Evolutionary conservation across 768 basidiomycete genomes (phyloP).

Genomic region (Steccherinum ochraceum): DNA sequence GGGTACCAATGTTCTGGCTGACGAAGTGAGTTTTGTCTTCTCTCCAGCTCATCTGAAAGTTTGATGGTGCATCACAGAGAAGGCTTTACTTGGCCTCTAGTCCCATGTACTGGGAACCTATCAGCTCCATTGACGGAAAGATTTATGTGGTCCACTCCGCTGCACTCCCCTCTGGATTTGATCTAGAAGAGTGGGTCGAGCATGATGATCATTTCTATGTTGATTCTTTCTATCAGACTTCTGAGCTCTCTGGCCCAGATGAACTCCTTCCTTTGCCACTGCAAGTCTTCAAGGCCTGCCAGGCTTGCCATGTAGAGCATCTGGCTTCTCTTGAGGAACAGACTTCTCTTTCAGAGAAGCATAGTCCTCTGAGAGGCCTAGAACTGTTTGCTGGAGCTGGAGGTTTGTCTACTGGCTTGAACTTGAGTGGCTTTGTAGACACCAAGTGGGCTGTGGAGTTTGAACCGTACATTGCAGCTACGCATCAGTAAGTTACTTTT

Average conservation of each 20-base stretch:
- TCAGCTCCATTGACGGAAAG: conserved; percentile 42
- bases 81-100: conserved; percentile 36
- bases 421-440: conserved; percentile 53
- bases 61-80: conserved; percentile 16
- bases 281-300: conserved; percentile 31
- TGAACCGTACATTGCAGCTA: conserved; percentile 54
- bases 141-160: conserved; percentile 39
- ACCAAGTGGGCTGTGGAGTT: conserved; percentile 68
- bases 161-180: conserved; percentile 23
- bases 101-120: conserved; percentile 20
- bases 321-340: conserved; percentile 22
- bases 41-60: not conserved
- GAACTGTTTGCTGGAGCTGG: conserved; percentile 76
- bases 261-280: not conserved
- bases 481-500: conserved; percentile 43
- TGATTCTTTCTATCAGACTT: conserved; percentile 23
- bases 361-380: conserved; percentile 47
- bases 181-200: conserved; percentile 39
- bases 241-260: not conserved
- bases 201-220: conserved; percentile 57
- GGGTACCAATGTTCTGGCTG: not conserved
- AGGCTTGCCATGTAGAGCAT: conserved; percentile 31
- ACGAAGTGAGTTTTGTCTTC: conserved; percentile 5
- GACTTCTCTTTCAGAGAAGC: conserved; percentile 25
- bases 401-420: conserved; percentile 64